Evolutionary conservation across 306 rosid genomes (phyloP), one percentile per base, ranked within the genome.

Genomic region (Prunus persica): DNA sequence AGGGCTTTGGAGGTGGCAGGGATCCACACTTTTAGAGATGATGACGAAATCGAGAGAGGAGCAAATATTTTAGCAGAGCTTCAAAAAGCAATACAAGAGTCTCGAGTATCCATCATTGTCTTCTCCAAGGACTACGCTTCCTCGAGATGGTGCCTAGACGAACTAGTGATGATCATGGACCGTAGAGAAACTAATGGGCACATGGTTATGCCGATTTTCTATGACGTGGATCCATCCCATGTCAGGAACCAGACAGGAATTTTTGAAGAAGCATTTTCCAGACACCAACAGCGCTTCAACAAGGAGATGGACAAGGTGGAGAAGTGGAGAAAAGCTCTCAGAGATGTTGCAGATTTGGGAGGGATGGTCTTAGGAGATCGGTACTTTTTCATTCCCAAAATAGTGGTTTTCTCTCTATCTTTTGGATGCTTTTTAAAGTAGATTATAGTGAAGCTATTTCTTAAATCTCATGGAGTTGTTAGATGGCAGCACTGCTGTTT

Each of bases 11-110:
- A 45, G 9, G 18, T 0, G 18, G 47, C 78, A 2, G 77, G 77
- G 46, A 18, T 73, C 13, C 77, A 61, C 47, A 73, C 60, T 1
- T 73, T 61, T 45, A 18, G 75, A 32, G 75, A 71, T 11, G 65
- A 71, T 9, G 75, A 71, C 4, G 75, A 28, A 5, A 54, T 61
- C 11, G 43, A 45, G 16, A 45, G 60, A 61, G 78, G 69, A 61
- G 49, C 19, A 5, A 34, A 71, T 19, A 52, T 71, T 3, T 27
- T 2, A 1, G 2, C 18, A 11, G 50, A 52, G 64, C 28, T 52
- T 2, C 45, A 71, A 4, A 71, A 32, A 1, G 50, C 63, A 5
- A 71, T 71, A 28, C 45, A 28, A 19, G 75, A 71, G 58, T 71
- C 75, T 6, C 25, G 28, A 10, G 75, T 47, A 4, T 52, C 63